Percentiles rank a stretch among this genome's conserved stretches.
These are phyloP conservation scores for Exsudoporus frostii DNA, from an alignment of 768 basidiomycete genomes.

Conservation along the genomic window DNA sequence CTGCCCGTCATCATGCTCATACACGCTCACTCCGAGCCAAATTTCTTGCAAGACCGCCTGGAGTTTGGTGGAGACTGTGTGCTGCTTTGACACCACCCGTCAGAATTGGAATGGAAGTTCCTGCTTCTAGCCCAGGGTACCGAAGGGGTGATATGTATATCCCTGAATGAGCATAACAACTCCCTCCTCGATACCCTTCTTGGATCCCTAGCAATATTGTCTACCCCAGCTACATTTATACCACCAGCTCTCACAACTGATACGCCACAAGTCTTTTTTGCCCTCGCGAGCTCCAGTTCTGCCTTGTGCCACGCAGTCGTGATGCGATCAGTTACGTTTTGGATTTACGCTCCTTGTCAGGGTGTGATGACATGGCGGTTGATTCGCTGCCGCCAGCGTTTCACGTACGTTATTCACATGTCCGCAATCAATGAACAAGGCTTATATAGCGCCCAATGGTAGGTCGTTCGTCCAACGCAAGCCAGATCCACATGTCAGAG, in stretches of 20 bases:
- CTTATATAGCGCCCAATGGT: too few relatives aligned
- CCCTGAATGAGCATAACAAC: neutral
- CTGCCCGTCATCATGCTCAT: neutral
- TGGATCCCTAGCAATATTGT: neutral
- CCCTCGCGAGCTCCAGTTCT: neutral
- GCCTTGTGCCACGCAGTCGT: neutral
- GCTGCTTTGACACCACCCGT: neutral
- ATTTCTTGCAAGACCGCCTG: neutral
- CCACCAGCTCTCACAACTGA: neutral
- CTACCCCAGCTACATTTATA: neutral
- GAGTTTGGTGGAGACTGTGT: neutral
- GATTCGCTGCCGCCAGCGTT: neutral
- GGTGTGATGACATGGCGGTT: neutral
- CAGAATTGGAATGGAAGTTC: conserved; percentile 6
- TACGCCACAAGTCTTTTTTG: neutral
- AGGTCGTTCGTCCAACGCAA: neutral
- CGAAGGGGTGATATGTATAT: neutral
- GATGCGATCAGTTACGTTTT: neutral
- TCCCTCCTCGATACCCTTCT: neutral
- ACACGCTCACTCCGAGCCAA: neutral
- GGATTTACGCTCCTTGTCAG: neutral
- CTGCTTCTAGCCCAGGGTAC: conserved; percentile 14
- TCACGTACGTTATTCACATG: neutral
- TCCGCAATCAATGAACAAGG: neutral
- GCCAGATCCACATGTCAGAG: too few relatives aligned